Percentiles rank a stretch among this genome's conserved stretches.
Conservation (phyloP, 805 yeast species). For the Kodamaea kaohsiungensis region DNA sequence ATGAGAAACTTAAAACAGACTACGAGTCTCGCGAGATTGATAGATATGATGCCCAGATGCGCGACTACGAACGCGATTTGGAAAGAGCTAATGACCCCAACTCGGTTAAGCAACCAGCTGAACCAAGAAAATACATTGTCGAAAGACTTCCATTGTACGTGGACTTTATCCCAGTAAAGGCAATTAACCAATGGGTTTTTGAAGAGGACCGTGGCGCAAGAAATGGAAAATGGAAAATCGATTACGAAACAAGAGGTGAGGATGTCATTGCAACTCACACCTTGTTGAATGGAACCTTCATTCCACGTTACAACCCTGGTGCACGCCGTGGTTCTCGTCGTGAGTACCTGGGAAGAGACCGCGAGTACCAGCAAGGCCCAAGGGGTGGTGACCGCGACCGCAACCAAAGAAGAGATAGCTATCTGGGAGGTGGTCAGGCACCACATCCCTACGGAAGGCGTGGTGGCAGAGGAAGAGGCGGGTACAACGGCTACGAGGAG, state of each 20-base stretch:
- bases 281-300: conserved; percentile 22
- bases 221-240: conserved; percentile 48
- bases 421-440: conserved; percentile 4
- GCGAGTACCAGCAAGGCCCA: conserved; percentile 7
- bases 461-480: conserved; percentile 6
- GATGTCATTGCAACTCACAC: conserved; percentile 35
- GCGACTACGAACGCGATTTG: conserved; percentile 15
- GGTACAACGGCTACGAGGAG: conserved; percentile 6
- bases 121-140: conserved; percentile 17
- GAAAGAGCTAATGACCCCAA: conserved; percentile 7
- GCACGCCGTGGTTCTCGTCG: conserved; percentile 12
- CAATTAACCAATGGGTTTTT: conserved; percentile 46
- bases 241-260: conserved; percentile 34
- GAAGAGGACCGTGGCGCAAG: conserved; percentile 47
- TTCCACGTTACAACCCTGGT: conserved; percentile 14
- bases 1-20: conserved; percentile 17
- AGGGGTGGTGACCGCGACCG: conserved; percentile 5
- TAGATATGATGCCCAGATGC: conserved; percentile 16
- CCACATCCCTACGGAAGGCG: conserved; percentile 10
- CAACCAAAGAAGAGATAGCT: conserved; percentile 6
- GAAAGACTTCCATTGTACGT: conserved; percentile 33
- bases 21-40: conserved; percentile 20
- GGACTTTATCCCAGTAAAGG: conserved; percentile 48
- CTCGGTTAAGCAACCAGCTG: conserved; percentile 15
- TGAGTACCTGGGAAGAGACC: conserved; percentile 12